Evolutionary conservation across 129 eudicot genomes (phyloP), one percentile per base, ranked within the genome.

Genomic region (Apium graveolens): DNA sequence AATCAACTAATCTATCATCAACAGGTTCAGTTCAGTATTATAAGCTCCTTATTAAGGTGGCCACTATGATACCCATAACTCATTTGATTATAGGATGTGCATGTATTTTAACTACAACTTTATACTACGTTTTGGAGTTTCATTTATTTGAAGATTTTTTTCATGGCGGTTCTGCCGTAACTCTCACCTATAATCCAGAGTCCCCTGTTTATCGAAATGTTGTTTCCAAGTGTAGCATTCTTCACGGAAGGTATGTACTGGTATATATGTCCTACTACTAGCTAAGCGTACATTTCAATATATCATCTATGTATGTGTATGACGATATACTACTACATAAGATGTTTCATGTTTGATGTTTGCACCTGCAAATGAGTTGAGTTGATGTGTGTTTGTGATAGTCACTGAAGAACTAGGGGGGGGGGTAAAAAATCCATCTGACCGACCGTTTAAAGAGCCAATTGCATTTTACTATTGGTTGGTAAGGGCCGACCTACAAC

Each of bases 201-300:
- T 92, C 95, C 13, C 79, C 83, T 39, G 51, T 92, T 27, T 92
- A 89, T 76, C 87, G 84, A 16, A 87, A 89, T 2, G 92, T 92
- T 3, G 97, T 78, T n/a, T 83, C 97, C 11, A 92, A 90, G 72
- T 89, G 97, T 79, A 78, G 74, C 39, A 85, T 86, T 80, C 97
- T 92, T 77, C 92, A 86, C 65, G 85, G 90, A 46, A 92, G 97
- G 97, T 86, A 31, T 11, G 48, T 44, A 43, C 46, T 16, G 12
- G 48, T 42, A 42, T 3, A 9, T 42, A 35, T 35, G 37, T 35
- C 1, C 37, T 35, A 35, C 37, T 35, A 38, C 41, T n/a, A n/a
- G n/a, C n/a, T n/a, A n/a, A n/a, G 41, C 0, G 5, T 38, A 38
- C 41, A 38, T 38, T 38, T 38, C 37, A 38, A 38, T 38, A 5